Evolutionary conservation across 805 yeast species (phyloP), one percentile per base, ranked within the genome.

Genomic region (Candida maltosa): DNA sequence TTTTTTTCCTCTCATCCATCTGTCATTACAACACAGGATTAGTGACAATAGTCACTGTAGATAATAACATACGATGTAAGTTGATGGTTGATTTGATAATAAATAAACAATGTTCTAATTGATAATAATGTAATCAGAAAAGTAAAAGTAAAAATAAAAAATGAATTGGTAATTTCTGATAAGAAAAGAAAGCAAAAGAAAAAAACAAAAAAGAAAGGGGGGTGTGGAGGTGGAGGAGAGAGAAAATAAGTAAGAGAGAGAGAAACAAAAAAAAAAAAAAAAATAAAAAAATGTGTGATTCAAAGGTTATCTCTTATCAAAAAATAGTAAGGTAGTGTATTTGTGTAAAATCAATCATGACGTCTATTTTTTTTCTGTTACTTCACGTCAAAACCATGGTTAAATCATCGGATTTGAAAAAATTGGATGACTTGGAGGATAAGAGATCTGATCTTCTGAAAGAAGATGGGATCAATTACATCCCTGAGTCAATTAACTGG

Each of bases 401-500:
- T 12, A 11, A 12, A 12, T 11, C 11, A 17, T 22, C 8, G 23
- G 19, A 12, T 18, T 31, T 16, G n/a, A n/a, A n/a, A n/a, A n/a
- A n/a, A n/a, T n/a, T n/a, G n/a, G n/a, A n/a, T n/a, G n/a, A n/a
- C n/a, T n/a, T n/a, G n/a, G 19, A 5, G 34, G 23, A 5, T n/a
- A 31, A 23, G 11, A 17, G n/a, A 16, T 6, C 12, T 12, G 14
- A 25, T 31, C 15, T 26, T 26, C 28, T 12, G 29, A 18, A 17
- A n/a, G n/a, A n/a, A n/a, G n/a, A n/a, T n/a, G n/a, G n/a, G n/a
- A 29, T 7, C 31, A 24, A 24, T 23, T 14, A 11, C 19, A 17
- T 27, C 14, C 18, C 37, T 10, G 31, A 20, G 3, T 27, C 35
- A 4, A 20, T 24, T 25, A 12, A 12, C 8, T 36, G 39, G 39